A percentile compares a stretch with the other conserved stretches of the same genome.
These are phyloP conservation scores for Glycyrrhiza uralensis DNA, from an alignment of 306 rosid genomes.

Conservation along the genomic window DNA sequence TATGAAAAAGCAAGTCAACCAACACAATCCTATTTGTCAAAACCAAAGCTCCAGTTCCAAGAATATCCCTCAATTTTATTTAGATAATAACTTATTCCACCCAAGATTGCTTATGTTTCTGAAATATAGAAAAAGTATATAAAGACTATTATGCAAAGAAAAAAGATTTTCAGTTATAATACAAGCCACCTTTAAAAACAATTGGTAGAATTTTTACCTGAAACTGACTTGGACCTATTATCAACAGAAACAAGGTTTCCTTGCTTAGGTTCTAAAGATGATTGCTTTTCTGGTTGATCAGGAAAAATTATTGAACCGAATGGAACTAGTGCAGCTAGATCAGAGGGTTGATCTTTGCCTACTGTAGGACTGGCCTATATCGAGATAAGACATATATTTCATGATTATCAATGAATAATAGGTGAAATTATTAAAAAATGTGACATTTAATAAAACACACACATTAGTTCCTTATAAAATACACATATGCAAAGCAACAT, in stretches of 20 bases:
- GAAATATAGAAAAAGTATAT: neutral
- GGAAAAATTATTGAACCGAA: conserved; percentile 46
- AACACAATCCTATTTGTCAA: neutral
- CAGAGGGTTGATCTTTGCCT: conserved; percentile 96
- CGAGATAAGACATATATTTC: neutral
- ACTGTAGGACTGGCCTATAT: conserved; percentile 78
- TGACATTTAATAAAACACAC: no score
- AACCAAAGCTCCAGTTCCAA: neutral
- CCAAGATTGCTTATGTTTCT: neutral
- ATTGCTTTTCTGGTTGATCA: conserved; percentile 50
- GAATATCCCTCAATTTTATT: neutral
- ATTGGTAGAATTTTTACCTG: conserved; percentile 41
- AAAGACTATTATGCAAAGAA: neutral
- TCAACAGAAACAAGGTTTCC: conserved; percentile 32
- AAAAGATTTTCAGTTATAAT: neutral
- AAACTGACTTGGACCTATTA: conserved; percentile 28
- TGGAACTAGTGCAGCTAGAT: conserved; percentile 83
- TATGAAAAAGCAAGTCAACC: neutral
- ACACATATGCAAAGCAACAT: no score
- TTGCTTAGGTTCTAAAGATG: conserved; percentile 40
- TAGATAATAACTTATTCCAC: neutral
- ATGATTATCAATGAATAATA: neutral
- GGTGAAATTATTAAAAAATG: neutral
- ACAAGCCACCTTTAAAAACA: no score
- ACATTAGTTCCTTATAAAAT: no score